Percentiles rank a stretch among this genome's conserved stretches.
Evolutionary conservation across 2,329 filamentous ascomycete species (phyloP).

Genomic region (Tolypocladium guangdongense): DNA sequence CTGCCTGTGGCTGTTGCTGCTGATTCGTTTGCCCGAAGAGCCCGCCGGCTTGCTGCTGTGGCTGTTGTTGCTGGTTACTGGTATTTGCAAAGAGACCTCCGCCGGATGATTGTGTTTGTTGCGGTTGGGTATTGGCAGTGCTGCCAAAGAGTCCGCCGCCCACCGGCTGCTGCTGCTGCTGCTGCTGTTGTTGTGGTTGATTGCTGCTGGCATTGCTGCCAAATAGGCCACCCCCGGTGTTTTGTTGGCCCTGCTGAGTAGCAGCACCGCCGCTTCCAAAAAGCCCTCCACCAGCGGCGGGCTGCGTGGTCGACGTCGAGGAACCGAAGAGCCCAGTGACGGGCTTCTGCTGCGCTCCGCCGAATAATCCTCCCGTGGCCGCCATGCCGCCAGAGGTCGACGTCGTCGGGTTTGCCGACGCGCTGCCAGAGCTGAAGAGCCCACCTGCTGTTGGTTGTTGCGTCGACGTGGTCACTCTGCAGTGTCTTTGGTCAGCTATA

Average conservation of each 20-base stretch:
- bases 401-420: slow-evolving; percentile 14
- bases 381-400: slow-evolving; percentile 21
- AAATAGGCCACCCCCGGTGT: slow-evolving; percentile 4
- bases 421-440: slow-evolving; percentile 24
- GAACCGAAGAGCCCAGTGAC: slow-evolving; percentile 19
- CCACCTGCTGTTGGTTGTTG: slow-evolving; percentile 23
- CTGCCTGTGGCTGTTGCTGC: slow-evolving; percentile 12
- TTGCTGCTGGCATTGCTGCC: slow-evolving; percentile 2
- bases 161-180: slow-evolving; percentile 7
- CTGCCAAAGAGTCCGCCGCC: slow-evolving; percentile 21
- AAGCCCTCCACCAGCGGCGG: slow-evolving; percentile 9
- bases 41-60: slow-evolving; percentile 13
- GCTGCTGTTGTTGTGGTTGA: slow-evolving; percentile 3
- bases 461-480: slow-evolving; percentile 14
- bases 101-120: slow-evolving; percentile 7
- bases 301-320: slow-evolving; percentile 11
- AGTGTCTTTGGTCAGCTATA: slow-evolving; percentile 2
- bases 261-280: slow-evolving; percentile 7
- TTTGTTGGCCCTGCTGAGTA: slow-evolving; percentile 1
- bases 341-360: slow-evolving; percentile 15
- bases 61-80: slow-evolving; percentile 11
- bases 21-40: slow-evolving; percentile 17
- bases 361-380: slow-evolving; percentile 26
- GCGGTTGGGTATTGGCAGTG: slow-evolving; percentile 15
- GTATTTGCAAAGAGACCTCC: slow-evolving; percentile 14